These are phyloP conservation scores for Leptodontidium sp. DNA, from an alignment of 2,329 filamentous ascomycete genomes.

Conservation along the genomic window DNA sequence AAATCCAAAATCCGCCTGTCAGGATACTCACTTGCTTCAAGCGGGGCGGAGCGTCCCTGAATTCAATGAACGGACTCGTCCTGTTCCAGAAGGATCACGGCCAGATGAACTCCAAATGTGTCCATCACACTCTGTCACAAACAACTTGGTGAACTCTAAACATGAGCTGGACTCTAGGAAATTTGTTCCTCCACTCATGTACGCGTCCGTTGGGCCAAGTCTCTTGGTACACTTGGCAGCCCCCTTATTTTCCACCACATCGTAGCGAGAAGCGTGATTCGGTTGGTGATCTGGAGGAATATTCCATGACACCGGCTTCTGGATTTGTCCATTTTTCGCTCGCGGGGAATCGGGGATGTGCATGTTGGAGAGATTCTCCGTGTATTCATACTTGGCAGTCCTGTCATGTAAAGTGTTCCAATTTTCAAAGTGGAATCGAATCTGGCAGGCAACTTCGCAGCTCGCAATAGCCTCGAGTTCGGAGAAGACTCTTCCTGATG, in stretches of 20 bases:
- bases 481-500: neutral
- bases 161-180: neutral
- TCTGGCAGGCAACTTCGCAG: neutral
- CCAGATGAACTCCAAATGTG: neutral
- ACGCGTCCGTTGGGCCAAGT: neutral
- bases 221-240: slow-evolving; percentile 3
- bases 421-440: slow-evolving; percentile 9
- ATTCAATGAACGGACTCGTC: neutral
- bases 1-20: slow-evolving; percentile 1
- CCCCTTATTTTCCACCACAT: slow-evolving; percentile 14
- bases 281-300: slow-evolving; percentile 5
- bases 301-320: neutral
- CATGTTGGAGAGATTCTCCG: slow-evolving; percentile 6
- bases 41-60: slow-evolving; percentile 6
- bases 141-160: neutral
- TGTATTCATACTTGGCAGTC: slow-evolving; percentile 5
- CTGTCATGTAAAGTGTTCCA: slow-evolving; percentile 10
- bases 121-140: neutral
- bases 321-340: neutral
- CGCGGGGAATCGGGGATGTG: neutral
- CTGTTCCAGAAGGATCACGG: neutral
- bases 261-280: slow-evolving; percentile 13
- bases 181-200: slow-evolving; percentile 10
- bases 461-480: neutral
- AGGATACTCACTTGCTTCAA: neutral